These are phyloP conservation scores for Talaromyces verruculosus DNA, from an alignment of 2,329 filamentous ascomycete species.

Conservation along the genomic window DNA sequence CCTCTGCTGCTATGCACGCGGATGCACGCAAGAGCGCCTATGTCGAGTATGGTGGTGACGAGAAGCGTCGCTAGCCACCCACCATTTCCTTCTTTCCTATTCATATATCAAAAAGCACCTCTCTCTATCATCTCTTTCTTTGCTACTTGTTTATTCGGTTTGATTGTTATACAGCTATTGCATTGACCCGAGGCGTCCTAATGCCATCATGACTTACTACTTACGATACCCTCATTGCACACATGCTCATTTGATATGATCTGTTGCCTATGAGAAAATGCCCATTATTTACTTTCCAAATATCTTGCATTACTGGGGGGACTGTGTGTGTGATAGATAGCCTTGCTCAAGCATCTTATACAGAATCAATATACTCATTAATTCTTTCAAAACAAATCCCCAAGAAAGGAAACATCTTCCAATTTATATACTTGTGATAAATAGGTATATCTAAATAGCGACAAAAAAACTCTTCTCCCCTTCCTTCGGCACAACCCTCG, in stretches of 20 bases:
- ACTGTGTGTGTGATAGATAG: slow-evolving; percentile 1
- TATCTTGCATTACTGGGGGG: slow-evolving; percentile 4
- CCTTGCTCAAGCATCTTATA: background rate
- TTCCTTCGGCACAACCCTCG: slow-evolving; percentile 52
- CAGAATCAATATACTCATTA: background rate
- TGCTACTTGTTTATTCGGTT: background rate
- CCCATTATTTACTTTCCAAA: background rate
- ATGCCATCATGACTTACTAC: background rate
- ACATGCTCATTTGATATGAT: slow-evolving; percentile 18
- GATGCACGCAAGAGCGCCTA: slow-evolving; percentile 36
- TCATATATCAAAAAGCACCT: background rate
- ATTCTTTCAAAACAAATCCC: background rate
- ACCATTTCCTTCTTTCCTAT: background rate
- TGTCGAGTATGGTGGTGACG: slow-evolving; percentile 40
- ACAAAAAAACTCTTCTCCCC: slow-evolving; percentile 55
- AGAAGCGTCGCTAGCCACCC: slow-evolving; percentile 24
- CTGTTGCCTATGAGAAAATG: slow-evolving; percentile 7
- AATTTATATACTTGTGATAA: background rate
- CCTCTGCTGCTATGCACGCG: slow-evolving; percentile 26
- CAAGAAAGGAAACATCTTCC: background rate
- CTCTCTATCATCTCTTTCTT: background rate
- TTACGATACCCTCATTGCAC: slow-evolving; percentile 17
- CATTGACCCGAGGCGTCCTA: slow-evolving; percentile 14
- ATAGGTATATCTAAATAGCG: slow-evolving; percentile 33
- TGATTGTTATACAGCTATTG: background rate